Base-by-base conservation (phyloP, 139 green algal species). In the Monoraphidium neglectum region DNA sequence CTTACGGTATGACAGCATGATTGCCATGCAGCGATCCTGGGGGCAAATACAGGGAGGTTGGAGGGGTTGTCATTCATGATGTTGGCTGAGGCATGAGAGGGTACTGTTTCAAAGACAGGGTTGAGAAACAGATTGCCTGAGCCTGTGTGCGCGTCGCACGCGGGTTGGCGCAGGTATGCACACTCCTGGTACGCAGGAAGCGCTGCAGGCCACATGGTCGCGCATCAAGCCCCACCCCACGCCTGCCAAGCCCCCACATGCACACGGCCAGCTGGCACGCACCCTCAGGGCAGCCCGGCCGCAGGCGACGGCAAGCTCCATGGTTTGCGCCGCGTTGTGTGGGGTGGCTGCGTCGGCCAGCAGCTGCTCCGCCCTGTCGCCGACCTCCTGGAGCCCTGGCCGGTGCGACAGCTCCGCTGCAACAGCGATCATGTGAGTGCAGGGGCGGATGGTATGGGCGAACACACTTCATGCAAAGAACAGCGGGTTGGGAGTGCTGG, bases 11-110 rank as follows among this genome's bases (percentile, higher is more conserved):
- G 46, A 26, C 21, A 51, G 24, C 62, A 79, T 79, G 1, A 73
- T 49, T 0, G 63, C 47, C 32, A 49, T 56, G 49, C 73, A 79
- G 33, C 63, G 73, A 4, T 72, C 73, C 73, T 78, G 69, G 56
- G 26, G 12, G 43, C 8, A 51, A 51, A 51, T 8, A 12, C 43
- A 12, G 8, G 43, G 12, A 51, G 8, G 43, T 51, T 8, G 43
- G 8, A 21, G 8, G 43, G 43, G 8, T 51, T 8, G 56, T 8
- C 12, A 64, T 26, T 30, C 6, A 6, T 53, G 32, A 56, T 13
- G 33, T 2, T n/a, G 57, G 15, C 10, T 4, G 40, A n/a, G 2
- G 40, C 65, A 21, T 8, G 28, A 10, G 10, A 16, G n/a, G 28
- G 10, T 37, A 60, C 18, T 21, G 51, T 21, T 28, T 60, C 21